Percentiles rank a stretch among this genome's conserved stretches.
Conservation (phyloP, 331 rosid genomes). For the Stylosanthes scabra region DNA sequence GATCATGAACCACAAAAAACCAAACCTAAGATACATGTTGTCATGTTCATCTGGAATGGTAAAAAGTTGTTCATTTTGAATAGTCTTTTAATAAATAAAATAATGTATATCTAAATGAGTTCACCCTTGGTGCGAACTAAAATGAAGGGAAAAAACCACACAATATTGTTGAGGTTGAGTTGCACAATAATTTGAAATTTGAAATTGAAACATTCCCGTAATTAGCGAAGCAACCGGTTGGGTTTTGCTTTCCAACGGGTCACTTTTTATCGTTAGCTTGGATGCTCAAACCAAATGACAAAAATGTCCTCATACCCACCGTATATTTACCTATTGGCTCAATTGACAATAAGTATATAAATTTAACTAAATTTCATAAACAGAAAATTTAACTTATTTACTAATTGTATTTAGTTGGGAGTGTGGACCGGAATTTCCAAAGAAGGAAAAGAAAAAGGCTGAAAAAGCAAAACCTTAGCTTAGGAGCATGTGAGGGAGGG, state of each 20-base stretch:
- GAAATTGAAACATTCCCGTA: slow-evolving; percentile 36
- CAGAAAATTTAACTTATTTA: background rate
- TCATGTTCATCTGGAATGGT: no score
- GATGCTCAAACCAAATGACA: slow-evolving; percentile 35
- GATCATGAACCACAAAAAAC: no score
- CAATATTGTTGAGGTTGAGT: slow-evolving; percentile 15
- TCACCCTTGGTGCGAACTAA: no score
- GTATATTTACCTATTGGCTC: background rate
- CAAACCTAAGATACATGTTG: no score
- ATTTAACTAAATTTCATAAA: no score
- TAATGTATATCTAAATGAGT: no score
- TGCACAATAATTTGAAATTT: slow-evolving; percentile 29
- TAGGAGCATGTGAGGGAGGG: slow-evolving; percentile 21
- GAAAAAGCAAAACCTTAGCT: slow-evolving; percentile 34
- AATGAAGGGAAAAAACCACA: no score
- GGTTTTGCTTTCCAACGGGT: slow-evolving; percentile 45
- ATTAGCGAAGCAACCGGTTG: slow-evolving; percentile 33
- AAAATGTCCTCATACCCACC: slow-evolving; percentile 33
- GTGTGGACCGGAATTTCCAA: background rate
- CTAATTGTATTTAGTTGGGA: background rate
- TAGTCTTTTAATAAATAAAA: no score
- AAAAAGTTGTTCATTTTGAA: no score
- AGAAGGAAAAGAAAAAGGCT: slow-evolving; percentile 37
- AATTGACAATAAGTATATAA: background rate
- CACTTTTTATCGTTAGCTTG: slow-evolving; percentile 39